Evolutionary conservation across 1,284 basidiomycete genomes (phyloP).

Genomic region (Cryptococcus maquisensis): DNA sequence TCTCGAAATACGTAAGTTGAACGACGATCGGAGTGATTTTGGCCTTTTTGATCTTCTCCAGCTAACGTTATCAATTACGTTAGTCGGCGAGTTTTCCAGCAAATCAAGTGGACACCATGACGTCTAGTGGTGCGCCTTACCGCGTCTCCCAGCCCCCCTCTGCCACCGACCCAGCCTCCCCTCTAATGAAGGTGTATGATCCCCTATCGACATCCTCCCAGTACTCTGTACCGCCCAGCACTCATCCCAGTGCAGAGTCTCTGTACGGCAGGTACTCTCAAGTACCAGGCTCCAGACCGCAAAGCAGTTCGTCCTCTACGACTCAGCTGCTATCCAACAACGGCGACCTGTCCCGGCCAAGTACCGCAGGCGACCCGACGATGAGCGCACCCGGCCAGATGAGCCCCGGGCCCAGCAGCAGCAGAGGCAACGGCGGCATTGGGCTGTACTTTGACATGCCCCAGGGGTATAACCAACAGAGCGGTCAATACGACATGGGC

Average conservation of each 20-base stretch:
- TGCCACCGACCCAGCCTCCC: constrained; percentile 8
- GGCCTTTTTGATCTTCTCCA: neutral
- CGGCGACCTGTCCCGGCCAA: no score
- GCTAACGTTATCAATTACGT: neutral
- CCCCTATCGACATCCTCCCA: neutral
- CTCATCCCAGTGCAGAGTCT: neutral
- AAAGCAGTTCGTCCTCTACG: no score
- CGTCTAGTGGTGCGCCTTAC: constrained; percentile 9
- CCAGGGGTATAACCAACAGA: no score
- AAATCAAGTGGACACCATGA: constrained; percentile 6
- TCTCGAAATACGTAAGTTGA: constrained; percentile 83
- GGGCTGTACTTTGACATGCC: constrained; percentile 1
- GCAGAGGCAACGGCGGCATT: neutral
- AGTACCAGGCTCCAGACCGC: neutral
- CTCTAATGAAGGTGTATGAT: neutral
- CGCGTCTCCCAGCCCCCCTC: constrained; percentile 2
- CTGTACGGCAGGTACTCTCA: neutral
- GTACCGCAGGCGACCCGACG: no score
- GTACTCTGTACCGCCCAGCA: neutral
- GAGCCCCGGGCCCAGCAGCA: neutral
- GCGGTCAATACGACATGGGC: no score
- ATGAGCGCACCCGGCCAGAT: neutral
- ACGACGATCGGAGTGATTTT: neutral
- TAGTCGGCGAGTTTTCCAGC: constrained; percentile 29
- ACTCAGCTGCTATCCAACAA: no score